Evolutionary conservation across 139 green algal species (phyloP), one percentile per base, ranked within the genome.

Genomic region (Auxenochlorella protothecoides): DNA sequence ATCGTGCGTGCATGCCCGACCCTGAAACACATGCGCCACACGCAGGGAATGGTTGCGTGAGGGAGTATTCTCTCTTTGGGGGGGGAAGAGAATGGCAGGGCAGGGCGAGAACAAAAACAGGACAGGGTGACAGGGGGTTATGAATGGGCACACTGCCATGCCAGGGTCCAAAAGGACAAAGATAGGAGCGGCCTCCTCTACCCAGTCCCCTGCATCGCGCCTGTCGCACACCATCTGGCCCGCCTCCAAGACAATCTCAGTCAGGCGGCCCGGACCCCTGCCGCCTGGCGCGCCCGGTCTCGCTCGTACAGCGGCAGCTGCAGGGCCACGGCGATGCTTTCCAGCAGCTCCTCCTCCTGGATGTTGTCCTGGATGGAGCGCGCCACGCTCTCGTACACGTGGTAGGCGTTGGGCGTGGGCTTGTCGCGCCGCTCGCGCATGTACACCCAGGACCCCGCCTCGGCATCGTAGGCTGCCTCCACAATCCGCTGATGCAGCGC

Each of bases 371-470:
- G 62, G 51, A 83, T 83, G 59, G 52, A 75, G 12, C 56, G 16
- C 13, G 13, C 15, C 68, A 91, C 86, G 62, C 87, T 90, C 63
- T 92, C 79, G 72, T 87, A 96, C 12, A 96, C 89, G 63, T 69
- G 68, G 66, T 74, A 79, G 8, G 85, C 89, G 74, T 97, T 97
- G 71, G 92, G 85, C 0, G 69, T 79, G 14, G 85, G 70, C 83
- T 97, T 97, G 86, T 97, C 92, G 9, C 66, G 71, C 55, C 92
- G 81, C n/a, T 87, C 83, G 0, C 92, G 73, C 86, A 97, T 89
- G 84, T 85, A 97, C 15, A 61, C 11, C 92, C 92, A 97, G 7
- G 65, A 11, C 7, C 76, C 61, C 15, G 62, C 60, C 55, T 89
- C 77, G 6, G 65, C 16, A 64, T 92, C 79, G 64, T 80, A 96